Evolutionary conservation across 768 basidiomycete species (phyloP), one percentile per base, ranked within the genome.

Genomic region (Gyrodon lividus): DNA sequence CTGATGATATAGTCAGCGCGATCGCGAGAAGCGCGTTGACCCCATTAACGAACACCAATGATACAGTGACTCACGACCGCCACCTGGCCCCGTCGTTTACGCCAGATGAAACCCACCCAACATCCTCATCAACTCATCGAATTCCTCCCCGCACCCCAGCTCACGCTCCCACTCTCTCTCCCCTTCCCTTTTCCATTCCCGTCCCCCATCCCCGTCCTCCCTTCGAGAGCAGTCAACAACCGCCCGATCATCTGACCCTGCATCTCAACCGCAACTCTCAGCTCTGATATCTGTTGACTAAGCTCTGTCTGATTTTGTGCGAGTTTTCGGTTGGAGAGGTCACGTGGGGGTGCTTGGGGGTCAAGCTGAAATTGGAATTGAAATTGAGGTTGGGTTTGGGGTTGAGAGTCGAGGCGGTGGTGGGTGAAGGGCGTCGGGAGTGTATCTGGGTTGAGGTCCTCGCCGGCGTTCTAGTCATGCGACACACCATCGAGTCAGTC

Each of bases 291-390:
- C 68, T 89, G 86, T 39, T 69, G 69, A 54, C 80, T 81, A 37
- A 90, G 70, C 65, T 84, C 85, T 8, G 77, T 77, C 62, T 86
- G 84, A 54, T 85, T 86, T 60, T 82, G 77, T 4, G 81, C 83
- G 1, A 85, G 71, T 58, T 86, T 86, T 30, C 76, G 67, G 50
- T 84, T 85, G 0, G 76, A 72, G 12, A 85, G 70, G 52, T 86
- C 82, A 2, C 52, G 70, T 53, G 31, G 43, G 47, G 24, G 58
- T 39, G n/a, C 38, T 42, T n/a, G 54, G 44, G 34, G 52, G 50
- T 19, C 31, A 28, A 6, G 39, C 50, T 22, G 40, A 31, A 13
- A 7, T 3, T 37, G 35, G n/a, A 19, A n/a, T 40, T 24, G n/a
- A n/a, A n/a, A n/a, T n/a, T 20, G 40, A 34, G 35, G 12, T 4